Evolutionary conservation across 2,329 filamentous ascomycete genomes (phyloP), one percentile per base, ranked within the genome.

Genomic region (Aspergillus glaucus): DNA sequence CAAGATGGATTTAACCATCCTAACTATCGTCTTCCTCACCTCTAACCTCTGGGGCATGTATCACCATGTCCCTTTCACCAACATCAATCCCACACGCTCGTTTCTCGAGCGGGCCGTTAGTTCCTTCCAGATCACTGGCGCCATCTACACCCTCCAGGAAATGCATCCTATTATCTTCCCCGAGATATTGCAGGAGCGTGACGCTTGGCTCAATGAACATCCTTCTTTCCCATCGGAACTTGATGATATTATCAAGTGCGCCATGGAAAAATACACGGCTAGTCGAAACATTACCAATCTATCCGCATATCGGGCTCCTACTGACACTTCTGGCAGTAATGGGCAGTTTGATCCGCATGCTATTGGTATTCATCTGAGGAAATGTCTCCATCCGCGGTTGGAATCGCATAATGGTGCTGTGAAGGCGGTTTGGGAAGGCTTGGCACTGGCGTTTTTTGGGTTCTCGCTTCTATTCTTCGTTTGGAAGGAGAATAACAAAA

Each of bases 31-130:
- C 19, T 57, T 58, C 19, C 8, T 60, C 9, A 47, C 48, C 6
- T 45, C 54, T 28, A 59, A 54, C 32, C 42, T 62, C 22, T 57
- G 57, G 44, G 56, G 58, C 4, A 43, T 51, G 10, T 61, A 51
- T 26, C 43, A 48, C n/a, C 50, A 47, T 12, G 50, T 62, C 34
- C 59, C 59, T 1, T 52, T 55, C 32, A 60, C 55, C 9, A 46
- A 48, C 8, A 51, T 61, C 17, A 47, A 53, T 10, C 53, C 57
- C 22, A 43, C 49, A 15, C 46, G 48, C 12, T 49, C 58, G 9
- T 28, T 55, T 14, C 28, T 50, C 7, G 55, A 58, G 6, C 55
- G 59, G 36, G 43, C 55, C 9, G 22, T 56, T 9, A 54, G 55
- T n/a, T 51, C 53, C 19, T 44, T 57, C 14, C 55, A 62, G 44